A percentile compares a stretch with the other conserved stretches of the same genome.
Conservation (phyloP, 2,329 filamentous ascomycete genomes). For the Domatiomyces catenatus region DNA sequence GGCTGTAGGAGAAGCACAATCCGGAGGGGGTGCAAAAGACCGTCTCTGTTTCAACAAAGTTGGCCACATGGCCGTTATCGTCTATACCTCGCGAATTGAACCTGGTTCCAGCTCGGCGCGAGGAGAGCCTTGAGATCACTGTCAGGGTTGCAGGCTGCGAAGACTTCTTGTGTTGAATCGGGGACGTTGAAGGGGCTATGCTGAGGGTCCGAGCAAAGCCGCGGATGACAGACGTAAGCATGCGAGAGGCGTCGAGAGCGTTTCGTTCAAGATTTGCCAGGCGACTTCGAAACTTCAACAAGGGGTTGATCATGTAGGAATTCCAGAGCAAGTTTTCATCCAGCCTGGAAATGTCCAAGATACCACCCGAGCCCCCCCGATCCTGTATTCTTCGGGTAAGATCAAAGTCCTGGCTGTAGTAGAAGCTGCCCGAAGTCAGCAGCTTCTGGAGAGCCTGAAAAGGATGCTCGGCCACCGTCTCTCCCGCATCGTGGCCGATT, state of each 20-base stretch:
- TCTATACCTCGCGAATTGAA: conserved; percentile 98
- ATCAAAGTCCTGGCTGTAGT: conserved; percentile 97
- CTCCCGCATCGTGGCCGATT: conserved; percentile 43
- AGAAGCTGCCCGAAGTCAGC: conserved; percentile 84
- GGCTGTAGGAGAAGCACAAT: conserved; percentile 81
- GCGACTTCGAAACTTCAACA: conserved; percentile 75
- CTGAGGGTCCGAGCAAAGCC: conserved; percentile 81
- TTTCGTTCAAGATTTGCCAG: conserved; percentile 60
- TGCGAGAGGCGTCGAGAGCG: conserved; percentile 69
- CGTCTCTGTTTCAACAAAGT: conserved; percentile 97
- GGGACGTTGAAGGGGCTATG: conserved; percentile 55
- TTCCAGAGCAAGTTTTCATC: conserved; percentile 95
- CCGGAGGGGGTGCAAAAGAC: conserved; percentile 68
- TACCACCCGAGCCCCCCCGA: conserved; percentile 36
- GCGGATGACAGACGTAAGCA: conserved; percentile 83
- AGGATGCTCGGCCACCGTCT: conserved; percentile 65
- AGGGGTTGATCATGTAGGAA: conserved; percentile 89
- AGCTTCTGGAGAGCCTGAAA: conserved; percentile 85
- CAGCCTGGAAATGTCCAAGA: conserved; percentile 78
- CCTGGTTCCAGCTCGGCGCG: conserved; percentile 74
- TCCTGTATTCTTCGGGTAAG: conserved; percentile 86
- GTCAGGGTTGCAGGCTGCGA: conserved; percentile 73
- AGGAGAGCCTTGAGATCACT: conserved; percentile 81
- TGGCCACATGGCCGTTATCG: conserved; percentile 91
- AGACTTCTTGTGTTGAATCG: conserved; percentile 51